Conservation (phyloP, 2,329 filamentous ascomycete genomes). For the Neofusicoccum parvum region DNA sequence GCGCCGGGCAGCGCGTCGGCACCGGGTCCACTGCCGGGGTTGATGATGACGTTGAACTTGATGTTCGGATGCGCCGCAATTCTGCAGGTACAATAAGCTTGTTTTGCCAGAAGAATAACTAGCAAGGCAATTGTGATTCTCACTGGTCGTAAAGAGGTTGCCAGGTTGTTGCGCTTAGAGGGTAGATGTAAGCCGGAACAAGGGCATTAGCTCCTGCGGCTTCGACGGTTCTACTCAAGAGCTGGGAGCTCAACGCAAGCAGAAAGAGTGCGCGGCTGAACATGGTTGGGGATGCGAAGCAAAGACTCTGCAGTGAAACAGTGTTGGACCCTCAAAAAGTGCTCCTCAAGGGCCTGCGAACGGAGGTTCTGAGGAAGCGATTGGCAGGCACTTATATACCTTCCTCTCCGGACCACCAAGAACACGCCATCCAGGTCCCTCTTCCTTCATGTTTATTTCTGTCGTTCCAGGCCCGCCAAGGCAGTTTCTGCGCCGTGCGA, state of each 20-base stretch:
- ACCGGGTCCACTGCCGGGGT: neutral
- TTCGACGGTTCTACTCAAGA: neutral
- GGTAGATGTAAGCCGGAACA: constrained; percentile 2
- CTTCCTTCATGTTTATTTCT: neutral
- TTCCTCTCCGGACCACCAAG: no score
- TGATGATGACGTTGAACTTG: constrained; percentile 8
- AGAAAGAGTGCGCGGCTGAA: neutral
- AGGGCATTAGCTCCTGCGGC: neutral
- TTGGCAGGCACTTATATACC: neutral
- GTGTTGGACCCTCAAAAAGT: neutral
- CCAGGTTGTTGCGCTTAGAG: neutral
- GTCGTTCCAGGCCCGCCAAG: neutral
- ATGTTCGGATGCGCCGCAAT: neutral
- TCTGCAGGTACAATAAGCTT: neutral
- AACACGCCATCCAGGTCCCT: no score
- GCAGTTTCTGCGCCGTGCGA: neutral
- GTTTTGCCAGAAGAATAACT: no score
- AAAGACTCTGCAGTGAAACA: neutral
- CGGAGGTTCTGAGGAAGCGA: neutral
- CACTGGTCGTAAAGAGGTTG: neutral
- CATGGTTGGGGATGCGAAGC: neutral
- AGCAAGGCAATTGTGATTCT: no score
- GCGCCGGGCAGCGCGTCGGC: neutral
- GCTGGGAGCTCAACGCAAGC: neutral
- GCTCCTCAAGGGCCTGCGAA: neutral